A percentile compares a stretch with the other conserved stretches of the same genome.
phyloP scores from a whole-genome alignment of 1,284 basidiomycete genomes.

The Pseudozyma flocculosa region DNA sequence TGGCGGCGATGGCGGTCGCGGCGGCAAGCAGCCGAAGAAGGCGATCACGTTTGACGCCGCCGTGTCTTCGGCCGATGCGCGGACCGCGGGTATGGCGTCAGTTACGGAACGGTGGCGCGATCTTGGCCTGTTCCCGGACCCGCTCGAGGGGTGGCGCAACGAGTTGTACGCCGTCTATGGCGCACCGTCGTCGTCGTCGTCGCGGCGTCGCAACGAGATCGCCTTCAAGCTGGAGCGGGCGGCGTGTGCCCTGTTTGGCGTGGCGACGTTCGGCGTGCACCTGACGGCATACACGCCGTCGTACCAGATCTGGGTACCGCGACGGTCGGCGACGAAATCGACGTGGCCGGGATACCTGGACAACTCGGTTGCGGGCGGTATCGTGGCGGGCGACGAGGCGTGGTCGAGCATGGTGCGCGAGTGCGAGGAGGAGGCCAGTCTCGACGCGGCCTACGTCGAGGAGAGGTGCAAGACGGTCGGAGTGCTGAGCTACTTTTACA shows the following conservation, averaged over 20 bases:
- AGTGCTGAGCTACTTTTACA: slow-evolving; percentile 62
- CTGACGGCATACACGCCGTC: slow-evolving; percentile 63
- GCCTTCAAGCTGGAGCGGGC: slow-evolving; percentile 86
- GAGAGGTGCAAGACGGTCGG: slow-evolving; percentile 62
- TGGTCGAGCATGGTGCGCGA: slow-evolving; percentile 85
- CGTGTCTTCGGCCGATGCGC: slow-evolving; percentile 14
- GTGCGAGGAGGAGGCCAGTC: slow-evolving; percentile 85
- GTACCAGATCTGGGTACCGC: slow-evolving; percentile 78
- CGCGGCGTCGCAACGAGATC: slow-evolving; percentile 54
- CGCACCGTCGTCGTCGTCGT: slow-evolving; percentile 2
- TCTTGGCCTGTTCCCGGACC: slow-evolving; percentile 36
- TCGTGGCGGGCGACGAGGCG: slow-evolving; percentile 69
- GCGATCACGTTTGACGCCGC: slow-evolving; percentile 20
- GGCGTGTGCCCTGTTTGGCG: slow-evolving; percentile 82
- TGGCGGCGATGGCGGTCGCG: not conserved
- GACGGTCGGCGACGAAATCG: slow-evolving; percentile 78
- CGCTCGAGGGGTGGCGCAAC: slow-evolving; percentile 57
- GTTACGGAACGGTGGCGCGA: slow-evolving; percentile 38
- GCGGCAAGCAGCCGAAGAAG: slow-evolving; percentile 19
- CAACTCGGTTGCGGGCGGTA: slow-evolving; percentile 62
- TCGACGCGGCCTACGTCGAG: slow-evolving; percentile 68
- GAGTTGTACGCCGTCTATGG: slow-evolving; percentile 52
- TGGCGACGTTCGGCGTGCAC: slow-evolving; percentile 85
- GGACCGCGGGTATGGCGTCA: slow-evolving; percentile 22
- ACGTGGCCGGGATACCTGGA: slow-evolving; percentile 64